These are phyloP conservation scores for Syncephalis plumigaleata DNA, from an alignment of 371 early-diverging fungal genomes.

Conservation along the genomic window DNA sequence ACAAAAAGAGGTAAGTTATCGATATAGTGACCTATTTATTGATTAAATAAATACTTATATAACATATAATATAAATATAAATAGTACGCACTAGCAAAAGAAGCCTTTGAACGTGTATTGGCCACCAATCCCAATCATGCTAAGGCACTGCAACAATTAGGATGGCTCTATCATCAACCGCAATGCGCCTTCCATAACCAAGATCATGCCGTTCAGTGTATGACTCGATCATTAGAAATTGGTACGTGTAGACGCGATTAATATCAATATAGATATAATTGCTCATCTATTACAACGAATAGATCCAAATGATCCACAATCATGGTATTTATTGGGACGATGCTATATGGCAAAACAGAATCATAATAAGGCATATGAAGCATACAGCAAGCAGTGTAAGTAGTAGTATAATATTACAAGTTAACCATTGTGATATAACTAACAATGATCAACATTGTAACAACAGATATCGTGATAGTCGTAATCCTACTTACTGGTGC, in stretches of 20 bases:
- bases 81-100: conserved; percentile 61
- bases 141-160: conserved; percentile 91
- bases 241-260: conserved; percentile 19
- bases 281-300: conserved; percentile 1
- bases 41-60: neutral
- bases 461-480: conserved; percentile 59
- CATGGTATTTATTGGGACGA: conserved; percentile 90
- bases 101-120: conserved; percentile 85
- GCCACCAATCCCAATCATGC: conserved; percentile 81
- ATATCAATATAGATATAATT: neutral
- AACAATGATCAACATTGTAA: neutral
- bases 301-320: conserved; percentile 83
- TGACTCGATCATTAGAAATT: conserved; percentile 68
- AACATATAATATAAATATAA: neutral
- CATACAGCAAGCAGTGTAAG: conserved; percentile 93
- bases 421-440: neutral
- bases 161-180: conserved; percentile 86
- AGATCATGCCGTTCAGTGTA: conserved; percentile 63
- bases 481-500: conserved; percentile 96
- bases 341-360: conserved; percentile 93
- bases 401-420: neutral
- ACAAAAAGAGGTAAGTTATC: conserved; percentile 60
- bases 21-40: too few relatives aligned
- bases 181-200: conserved; percentile 63
- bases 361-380: conserved; percentile 90